Base-by-base conservation (phyloP, 2,329 filamentous ascomycete species). In the Neopestalotiopsis clavispora region DNA sequence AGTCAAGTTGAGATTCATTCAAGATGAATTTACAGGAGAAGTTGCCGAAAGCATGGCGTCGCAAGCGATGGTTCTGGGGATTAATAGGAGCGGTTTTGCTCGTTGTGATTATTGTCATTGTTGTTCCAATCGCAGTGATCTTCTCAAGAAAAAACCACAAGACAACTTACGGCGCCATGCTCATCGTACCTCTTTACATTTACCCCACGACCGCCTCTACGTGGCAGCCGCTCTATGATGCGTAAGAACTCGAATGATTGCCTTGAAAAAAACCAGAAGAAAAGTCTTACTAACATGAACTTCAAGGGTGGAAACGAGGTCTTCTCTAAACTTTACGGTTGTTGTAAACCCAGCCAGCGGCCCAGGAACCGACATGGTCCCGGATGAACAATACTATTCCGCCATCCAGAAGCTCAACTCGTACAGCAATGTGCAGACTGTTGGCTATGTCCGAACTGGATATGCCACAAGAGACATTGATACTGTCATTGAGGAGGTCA, bases 151-250 rank as follows among this genome's bases (percentile, higher is more conserved):
- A 63, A 23, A 63, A 63, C 14, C n/a, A 34, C 17, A 23, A 14
- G 13, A 38, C 32, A 17, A 30, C 32, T 20, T 63, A 20, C 60
- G 60, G 32, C 23, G 60, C 60, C 60, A 63, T 40, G 32, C 20
- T 63, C 30, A 34, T 63, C 60, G 60, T 63, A 34, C 60, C 60
- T 14, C 60, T 63, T 14, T 63, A 63, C 60, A 63, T 63, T 23
- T 63, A 63, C 20, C 60, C 60, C 38, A 38, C 38, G 12, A 40
- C 13, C n/a, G 12, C 32, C 60, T 32, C 57, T 20, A n/a, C 60
- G 32, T 63, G 60, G 60, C n/a, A 38, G 32, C 60, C 60, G 32
- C n/a, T 63, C 14, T 63, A 63, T n/a, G 40, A 38, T 38, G 60
- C 60, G 60, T 63, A 63, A 63, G 60, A 28, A 40, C 23, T 6